Base-by-base conservation (phyloP, 306 rosid genomes). In the Dryas octopetala region DNA sequence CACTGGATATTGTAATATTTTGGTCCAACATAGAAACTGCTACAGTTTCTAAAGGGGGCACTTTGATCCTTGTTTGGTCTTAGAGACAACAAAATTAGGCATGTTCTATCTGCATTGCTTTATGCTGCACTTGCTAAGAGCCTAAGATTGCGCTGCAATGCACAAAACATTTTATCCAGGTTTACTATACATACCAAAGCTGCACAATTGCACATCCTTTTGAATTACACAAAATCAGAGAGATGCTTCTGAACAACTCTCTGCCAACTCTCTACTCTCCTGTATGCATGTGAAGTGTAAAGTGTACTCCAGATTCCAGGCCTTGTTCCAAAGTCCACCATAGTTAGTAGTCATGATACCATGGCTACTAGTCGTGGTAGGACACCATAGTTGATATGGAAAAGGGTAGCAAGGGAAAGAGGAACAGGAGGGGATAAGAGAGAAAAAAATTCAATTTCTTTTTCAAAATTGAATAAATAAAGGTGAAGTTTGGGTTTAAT, bases 1-100 rank as follows among this genome's bases (percentile, higher is more conserved):
- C 9, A n/a, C 43, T 47, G 43, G 52, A 65, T 43, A 32, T 32
- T 32, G 38, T 32, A 32, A 32, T 32, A 32, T 15, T 44, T n/a
- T 65, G 52, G 15, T n/a, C 70, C 70, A 65, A 44, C 15, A 41
- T 41, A n/a, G 68, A 63, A 15, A 63, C 68, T 7, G 14, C 28
- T 15, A 64, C 51, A 64, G 15, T 32, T 43, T 41, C 68, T 7
- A 9, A n/a, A 64, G 38, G 38, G 38, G 38, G 10, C 61, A 5
- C 61, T 17, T 16, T 55, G 61, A 55, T 4, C 26, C 61, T 7
- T 55, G 28, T 55, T 55, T 55, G 61, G 17, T 55, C 32, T 55
- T 17, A 9, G 16, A 7, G 16, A 53, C 14, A 52, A 43, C 7
- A 5, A 40, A 54, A 10, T 53, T 62, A 53, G 19, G 3, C 19